These are phyloP conservation scores for Sclerotinia minor DNA, from an alignment of 2,329 filamentous ascomycete species.

Conservation along the genomic window DNA sequence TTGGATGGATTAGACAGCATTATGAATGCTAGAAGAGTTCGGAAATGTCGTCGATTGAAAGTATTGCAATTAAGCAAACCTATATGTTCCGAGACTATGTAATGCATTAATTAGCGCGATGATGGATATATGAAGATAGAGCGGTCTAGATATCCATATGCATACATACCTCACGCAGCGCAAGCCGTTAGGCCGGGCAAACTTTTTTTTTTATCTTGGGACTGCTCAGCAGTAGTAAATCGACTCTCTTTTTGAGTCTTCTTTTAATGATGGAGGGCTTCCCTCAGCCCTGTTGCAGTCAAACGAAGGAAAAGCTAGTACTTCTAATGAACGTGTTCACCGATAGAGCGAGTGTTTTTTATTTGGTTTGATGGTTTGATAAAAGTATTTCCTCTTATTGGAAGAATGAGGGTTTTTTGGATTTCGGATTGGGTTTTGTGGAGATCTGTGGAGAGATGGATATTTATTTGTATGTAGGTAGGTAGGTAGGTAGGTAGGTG, in stretches of 20 bases:
- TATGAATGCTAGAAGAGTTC: constrained; percentile 68
- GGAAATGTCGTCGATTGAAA: constrained; percentile 56
- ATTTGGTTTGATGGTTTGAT: not conserved
- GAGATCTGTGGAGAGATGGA: constrained; percentile 23
- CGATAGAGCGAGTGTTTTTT: constrained; percentile 12
- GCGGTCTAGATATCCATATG: constrained; percentile 14
- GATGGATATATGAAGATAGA: constrained; percentile 15
- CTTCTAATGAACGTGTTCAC: constrained; percentile 22
- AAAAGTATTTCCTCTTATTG: not conserved
- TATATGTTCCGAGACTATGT: constrained; percentile 50
- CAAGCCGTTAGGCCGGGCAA: constrained; percentile 80
- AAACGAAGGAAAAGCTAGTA: constrained; percentile 18
- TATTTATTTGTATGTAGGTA: too few species aligned
- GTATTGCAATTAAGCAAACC: constrained; percentile 53
- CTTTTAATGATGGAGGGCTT: constrained; percentile 31
- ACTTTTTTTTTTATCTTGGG: constrained; percentile 39
- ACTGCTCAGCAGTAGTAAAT: constrained; percentile 50
- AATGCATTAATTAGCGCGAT: constrained; percentile 18
- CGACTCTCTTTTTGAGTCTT: constrained; percentile 44
- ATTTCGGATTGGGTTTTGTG: constrained; percentile 5
- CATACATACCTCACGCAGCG: constrained; percentile 74
- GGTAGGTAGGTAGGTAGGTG: too few species aligned
- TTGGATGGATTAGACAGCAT: constrained; percentile 79
- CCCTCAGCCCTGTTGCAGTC: constrained; percentile 35
- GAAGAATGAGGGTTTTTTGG: not conserved